Percentiles rank a stretch among this genome's conserved stretches.
phyloP scores from a whole-genome alignment of 1,139 yeast genomes.

The Pichia sp. region DNA sequence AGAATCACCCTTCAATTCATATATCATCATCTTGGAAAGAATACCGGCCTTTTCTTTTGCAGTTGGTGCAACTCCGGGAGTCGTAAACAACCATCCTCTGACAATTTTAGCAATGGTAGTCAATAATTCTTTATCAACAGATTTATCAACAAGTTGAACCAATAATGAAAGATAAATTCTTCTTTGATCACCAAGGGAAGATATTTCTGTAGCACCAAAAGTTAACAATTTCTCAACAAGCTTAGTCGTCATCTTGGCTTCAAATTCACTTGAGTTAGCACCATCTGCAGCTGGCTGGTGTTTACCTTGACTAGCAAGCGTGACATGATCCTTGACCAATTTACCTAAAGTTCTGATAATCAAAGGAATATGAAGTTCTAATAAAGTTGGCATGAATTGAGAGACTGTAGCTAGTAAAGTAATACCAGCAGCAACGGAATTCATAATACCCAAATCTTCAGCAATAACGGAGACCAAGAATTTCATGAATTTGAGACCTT shows the following conservation, averaged over 20 bases:
- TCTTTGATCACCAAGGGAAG: constrained; percentile 88
- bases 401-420: constrained; percentile 83
- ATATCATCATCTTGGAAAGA: constrained; percentile 89
- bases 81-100: constrained; percentile 88
- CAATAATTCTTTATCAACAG: constrained; percentile 73
- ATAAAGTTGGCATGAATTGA: constrained; percentile 65
- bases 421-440: constrained; percentile 91
- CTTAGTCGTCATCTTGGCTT: constrained; percentile 75
- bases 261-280: constrained; percentile 47
- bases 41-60: constrained; percentile 96
- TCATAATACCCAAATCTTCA: constrained; percentile 79
- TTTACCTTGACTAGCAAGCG: constrained; percentile 49
- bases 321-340: constrained; percentile 84
- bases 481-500: constrained; percentile 51
- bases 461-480: constrained; percentile 67
- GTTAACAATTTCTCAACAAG: constrained; percentile 74
- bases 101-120: constrained; percentile 77
- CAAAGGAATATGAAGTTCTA: constrained; percentile 72
- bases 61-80: constrained; percentile 76
- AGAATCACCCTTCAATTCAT: constrained; percentile 84
- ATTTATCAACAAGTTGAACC: constrained; percentile 89
- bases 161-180: constrained; percentile 81
- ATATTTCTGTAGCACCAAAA: constrained; percentile 76
- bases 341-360: constrained; percentile 87
- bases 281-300: constrained; percentile 32